Evolutionary conservation across 78 protist genomes (phyloP), one percentile per base, ranked within the genome.

Genomic region (Cavenderia fasciculata): DNA sequence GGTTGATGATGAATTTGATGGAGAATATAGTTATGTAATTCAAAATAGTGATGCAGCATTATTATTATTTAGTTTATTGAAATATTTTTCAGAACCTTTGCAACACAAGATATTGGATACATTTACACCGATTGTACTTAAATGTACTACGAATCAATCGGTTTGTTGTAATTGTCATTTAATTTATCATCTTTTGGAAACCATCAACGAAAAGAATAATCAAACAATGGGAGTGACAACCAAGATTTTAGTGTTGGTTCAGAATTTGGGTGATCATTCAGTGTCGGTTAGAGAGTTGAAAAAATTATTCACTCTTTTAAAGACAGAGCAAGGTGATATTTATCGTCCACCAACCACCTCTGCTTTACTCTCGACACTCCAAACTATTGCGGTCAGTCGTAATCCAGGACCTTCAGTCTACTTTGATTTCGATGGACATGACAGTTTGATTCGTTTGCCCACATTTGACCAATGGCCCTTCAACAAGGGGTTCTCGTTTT

Each of bases 361-460:
- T 0, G 59, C 34, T 0, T 34, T 65, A 1, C 61, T 82, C 16
- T 40, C 70, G 6, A 82, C 90, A 2, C n/a, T 82, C 25, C 69
- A 65, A 33, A 82, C 65, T 33, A 68, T 82, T 21, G 72, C 90
- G 0, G 49, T 38, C n/a, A 44, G 72, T 12, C 77, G 90, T 29
- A 82, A 82, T 43, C 90, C 90, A 19, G 90, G 90, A 33, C 90
- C 90, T 10, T 78, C 65, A 46, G 90, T 82, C 16, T 82, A 82
- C 49, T 82, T 82, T 59, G 90, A 82, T 68, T 82, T 82, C 52
- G 90, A 82, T 68, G 90, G 90, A 6, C 49, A 68, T 21, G 78
- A 57, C 43, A 41, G 61, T 2, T 38, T 59, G 33, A 82, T 82
- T 33, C 25, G 40, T 4, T 57, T 82, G 49, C 90, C 90, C 1